Evolutionary conservation across 768 basidiomycete genomes (phyloP).

Genomic region (Solioccasus polychromus): DNA sequence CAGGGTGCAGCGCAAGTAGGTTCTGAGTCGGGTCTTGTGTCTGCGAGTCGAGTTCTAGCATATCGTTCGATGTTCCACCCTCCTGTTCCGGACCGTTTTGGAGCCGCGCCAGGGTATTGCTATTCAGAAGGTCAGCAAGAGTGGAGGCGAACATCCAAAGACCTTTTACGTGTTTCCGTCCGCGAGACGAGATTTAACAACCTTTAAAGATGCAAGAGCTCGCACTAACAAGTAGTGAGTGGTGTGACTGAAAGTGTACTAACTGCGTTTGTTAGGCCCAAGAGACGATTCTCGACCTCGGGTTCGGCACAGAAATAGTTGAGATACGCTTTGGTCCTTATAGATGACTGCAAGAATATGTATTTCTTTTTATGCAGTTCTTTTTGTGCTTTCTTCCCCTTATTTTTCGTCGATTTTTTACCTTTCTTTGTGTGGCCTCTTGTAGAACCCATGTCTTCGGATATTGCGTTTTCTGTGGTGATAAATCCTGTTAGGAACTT

Average conservation of each 20-base stretch:
- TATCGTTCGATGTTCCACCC: constrained; percentile 1
- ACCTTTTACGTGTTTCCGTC: constrained; percentile 14
- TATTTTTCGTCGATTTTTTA: constrained; percentile 42
- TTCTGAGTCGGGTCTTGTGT: constrained; percentile 42
- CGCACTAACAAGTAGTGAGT: background rate
- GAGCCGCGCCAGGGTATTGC: background rate
- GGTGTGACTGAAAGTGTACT: constrained; percentile 16
- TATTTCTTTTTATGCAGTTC: constrained; percentile 57
- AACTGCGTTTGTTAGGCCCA: constrained; percentile 61
- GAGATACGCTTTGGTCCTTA: constrained; percentile 45
- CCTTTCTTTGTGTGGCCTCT: constrained; percentile 37
- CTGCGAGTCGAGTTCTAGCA: constrained; percentile 29
- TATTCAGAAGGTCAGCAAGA: constrained; percentile 2
- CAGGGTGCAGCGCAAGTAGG: constrained; percentile 10
- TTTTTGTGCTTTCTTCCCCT: constrained; percentile 42
- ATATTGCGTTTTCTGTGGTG: constrained; percentile 43
- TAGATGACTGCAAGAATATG: constrained; percentile 50
- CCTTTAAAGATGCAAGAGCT: constrained; percentile 9
- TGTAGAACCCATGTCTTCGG: constrained; percentile 48
- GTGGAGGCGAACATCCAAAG: background rate
- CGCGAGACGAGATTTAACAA: constrained; percentile 6
- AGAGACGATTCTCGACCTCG: constrained; percentile 54
- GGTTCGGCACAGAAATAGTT: constrained; percentile 70
- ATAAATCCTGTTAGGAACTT: constrained; percentile 52
- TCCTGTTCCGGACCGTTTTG: background rate